Conservation (phyloP, 257 asterid species). For the Solanum paucissectum region DNA sequence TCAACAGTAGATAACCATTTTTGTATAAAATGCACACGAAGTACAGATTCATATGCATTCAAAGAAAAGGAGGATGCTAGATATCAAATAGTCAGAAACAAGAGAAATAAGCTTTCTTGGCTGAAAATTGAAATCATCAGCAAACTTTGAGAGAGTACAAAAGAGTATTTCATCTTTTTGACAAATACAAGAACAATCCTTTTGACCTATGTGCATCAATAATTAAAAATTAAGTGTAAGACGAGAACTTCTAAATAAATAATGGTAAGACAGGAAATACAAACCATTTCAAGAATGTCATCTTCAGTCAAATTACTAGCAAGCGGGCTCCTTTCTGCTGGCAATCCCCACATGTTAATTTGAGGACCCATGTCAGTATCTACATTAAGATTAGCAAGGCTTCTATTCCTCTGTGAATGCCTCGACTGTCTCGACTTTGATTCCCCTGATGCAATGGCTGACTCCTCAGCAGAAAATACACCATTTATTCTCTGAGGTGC, state of each 20-base stretch:
- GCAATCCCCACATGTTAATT: slow-evolving; percentile 33
- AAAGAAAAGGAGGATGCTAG: neutral
- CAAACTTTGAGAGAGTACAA: neutral
- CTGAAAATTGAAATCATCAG: neutral
- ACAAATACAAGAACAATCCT: neutral
- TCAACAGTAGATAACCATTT: neutral
- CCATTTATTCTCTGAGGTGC: slow-evolving; percentile 31
- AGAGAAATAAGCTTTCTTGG: neutral
- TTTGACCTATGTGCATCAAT: neutral
- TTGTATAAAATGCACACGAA: neutral
- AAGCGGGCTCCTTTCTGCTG: slow-evolving; percentile 44
- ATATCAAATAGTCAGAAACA: neutral
- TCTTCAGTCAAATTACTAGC: slow-evolving; percentile 67
- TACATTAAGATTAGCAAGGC: slow-evolving; percentile 13
- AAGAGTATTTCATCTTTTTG: neutral
- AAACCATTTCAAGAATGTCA: slow-evolving; percentile 83
- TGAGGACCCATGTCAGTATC: slow-evolving; percentile 20
- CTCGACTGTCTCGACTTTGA: slow-evolving; percentile 26
- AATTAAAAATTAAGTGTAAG: neutral
- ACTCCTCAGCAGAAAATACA: slow-evolving; percentile 18
- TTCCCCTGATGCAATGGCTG: slow-evolving; percentile 17
- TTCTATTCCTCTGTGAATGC: slow-evolving; percentile 24
- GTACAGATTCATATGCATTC: neutral
- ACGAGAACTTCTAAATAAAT: neutral
- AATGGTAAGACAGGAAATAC: slow-evolving; percentile 15